Conservation (phyloP, 2,329 filamentous ascomycete species). For the Claviceps sp. region DNA sequence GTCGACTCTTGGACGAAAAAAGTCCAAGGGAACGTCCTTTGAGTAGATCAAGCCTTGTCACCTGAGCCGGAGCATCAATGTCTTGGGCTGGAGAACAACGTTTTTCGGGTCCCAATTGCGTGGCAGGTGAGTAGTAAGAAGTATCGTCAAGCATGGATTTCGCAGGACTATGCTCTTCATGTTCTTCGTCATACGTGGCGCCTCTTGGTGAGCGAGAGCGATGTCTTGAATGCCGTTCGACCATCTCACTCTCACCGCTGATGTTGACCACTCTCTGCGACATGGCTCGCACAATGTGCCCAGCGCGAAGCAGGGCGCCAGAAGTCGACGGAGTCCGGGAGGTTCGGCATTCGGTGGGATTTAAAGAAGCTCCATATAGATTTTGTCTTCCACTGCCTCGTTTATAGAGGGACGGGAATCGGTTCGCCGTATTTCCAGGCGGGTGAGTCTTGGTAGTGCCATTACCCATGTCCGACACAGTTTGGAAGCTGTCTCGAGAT, state of each 20-base stretch:
- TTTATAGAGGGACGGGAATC: conserved; percentile 44
- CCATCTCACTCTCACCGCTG: conserved; percentile 77
- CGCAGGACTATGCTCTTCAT: conserved; percentile 13
- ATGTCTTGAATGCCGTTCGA: conserved; percentile 56
- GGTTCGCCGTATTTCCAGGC: conserved; percentile 38
- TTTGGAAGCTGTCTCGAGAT: conserved; percentile 43
- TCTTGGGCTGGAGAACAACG: conserved; percentile 9
- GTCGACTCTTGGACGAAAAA: conserved; percentile 62
- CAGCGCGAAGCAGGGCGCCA: conserved; percentile 52
- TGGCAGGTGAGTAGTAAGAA: conserved; percentile 37
- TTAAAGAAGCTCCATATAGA: conserved; percentile 44
- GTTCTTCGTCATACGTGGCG: conserved; percentile 20
- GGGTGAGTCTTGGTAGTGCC: conserved; percentile 35
- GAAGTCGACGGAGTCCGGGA: conserved; percentile 51
- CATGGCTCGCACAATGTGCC: conserved; percentile 71
- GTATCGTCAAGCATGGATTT: conserved; percentile 30
- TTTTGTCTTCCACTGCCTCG: conserved; percentile 30
- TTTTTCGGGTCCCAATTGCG: conserved; percentile 34
- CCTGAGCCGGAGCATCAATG: conserved; percentile 5
- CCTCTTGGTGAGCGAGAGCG: conserved; percentile 43
- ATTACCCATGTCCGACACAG: conserved; percentile 40
- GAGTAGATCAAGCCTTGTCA: conserved; percentile 51
- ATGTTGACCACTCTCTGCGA: conserved; percentile 97
- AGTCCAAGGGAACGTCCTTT: conserved; percentile 77
- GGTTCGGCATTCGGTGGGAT: conserved; percentile 35